phyloP scores from a whole-genome alignment of 805 yeast species.

The Kodamaea kakaduensis region DNA sequence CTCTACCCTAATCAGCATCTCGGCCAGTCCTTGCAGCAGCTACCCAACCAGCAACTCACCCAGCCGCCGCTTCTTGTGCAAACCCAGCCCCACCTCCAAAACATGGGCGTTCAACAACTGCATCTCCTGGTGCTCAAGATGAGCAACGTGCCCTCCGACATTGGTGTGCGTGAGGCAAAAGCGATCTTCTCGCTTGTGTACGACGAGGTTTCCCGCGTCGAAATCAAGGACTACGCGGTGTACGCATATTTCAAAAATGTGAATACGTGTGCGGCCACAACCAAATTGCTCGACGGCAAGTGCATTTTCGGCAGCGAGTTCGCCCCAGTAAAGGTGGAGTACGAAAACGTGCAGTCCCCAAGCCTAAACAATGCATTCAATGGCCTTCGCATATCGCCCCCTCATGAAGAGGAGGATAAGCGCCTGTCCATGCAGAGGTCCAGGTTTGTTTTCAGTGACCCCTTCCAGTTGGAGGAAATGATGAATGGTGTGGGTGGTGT shows the following conservation, averaged over 20 bases:
- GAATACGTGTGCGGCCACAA: conserved; percentile 40
- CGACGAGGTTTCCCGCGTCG: conserved; percentile 52
- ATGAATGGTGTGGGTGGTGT: too few species aligned
- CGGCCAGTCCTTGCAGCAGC: conserved; percentile 9
- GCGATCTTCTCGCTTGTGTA: conserved; percentile 66
- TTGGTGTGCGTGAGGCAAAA: conserved; percentile 61
- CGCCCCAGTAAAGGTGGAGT: conserved; percentile 37
- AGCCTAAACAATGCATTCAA: conserved; percentile 20
- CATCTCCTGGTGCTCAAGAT: conserved; percentile 19
- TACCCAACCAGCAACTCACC: background rate
- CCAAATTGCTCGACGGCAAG: conserved; percentile 37
- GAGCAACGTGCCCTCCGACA: conserved; percentile 59
- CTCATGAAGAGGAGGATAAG: conserved; percentile 15
- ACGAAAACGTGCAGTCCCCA: conserved; percentile 20
- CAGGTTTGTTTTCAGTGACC: conserved; percentile 68
- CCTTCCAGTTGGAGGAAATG: conserved; percentile 27
- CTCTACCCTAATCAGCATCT: conserved; percentile 9
- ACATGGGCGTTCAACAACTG: conserved; percentile 1
- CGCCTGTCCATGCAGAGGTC: conserved; percentile 42
- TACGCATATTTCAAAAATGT: conserved; percentile 34
- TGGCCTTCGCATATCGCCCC: conserved; percentile 33
- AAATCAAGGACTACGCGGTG: conserved; percentile 35
- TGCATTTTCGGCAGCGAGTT: conserved; percentile 34
- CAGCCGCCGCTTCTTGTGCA: conserved; percentile 3
- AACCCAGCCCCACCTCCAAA: conserved; percentile 1